A percentile compares a stretch with the other conserved stretches of the same genome.
phyloP scores from a whole-genome alignment of 495 filamentous ascomycete genomes.

The Hyaloscypha finlandica region DNA sequence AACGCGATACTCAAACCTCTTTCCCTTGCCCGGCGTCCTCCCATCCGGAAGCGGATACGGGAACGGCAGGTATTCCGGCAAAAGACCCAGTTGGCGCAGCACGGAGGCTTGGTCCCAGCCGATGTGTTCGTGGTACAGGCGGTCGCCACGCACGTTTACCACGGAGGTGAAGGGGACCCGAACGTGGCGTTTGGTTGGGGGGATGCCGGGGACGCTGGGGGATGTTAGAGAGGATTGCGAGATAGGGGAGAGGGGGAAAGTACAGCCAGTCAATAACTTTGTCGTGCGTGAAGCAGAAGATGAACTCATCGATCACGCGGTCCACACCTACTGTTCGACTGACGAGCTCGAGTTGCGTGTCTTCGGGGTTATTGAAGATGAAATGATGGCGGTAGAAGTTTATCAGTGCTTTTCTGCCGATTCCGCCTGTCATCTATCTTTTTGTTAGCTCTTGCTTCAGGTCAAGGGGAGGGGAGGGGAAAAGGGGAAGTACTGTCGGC shows the following conservation, averaged over 20 bases:
- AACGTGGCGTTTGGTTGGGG: slow-evolving; percentile 42
- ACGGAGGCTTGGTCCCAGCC: slow-evolving; percentile 89
- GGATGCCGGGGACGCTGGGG: slow-evolving; percentile 3
- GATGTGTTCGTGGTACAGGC: slow-evolving; percentile 79
- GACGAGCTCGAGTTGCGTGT: slow-evolving; percentile 67
- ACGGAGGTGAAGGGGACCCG: slow-evolving; percentile 75
- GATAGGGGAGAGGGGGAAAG: slow-evolving; percentile 16
- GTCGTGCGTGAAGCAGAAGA: slow-evolving; percentile 69
- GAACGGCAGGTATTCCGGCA: slow-evolving; percentile 61
- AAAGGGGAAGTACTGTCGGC: slow-evolving; percentile 39
- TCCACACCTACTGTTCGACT: slow-evolving; percentile 67
- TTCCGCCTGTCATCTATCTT: slow-evolving; percentile 60
- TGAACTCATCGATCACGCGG: slow-evolving; percentile 58
- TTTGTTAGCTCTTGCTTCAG: background rate
- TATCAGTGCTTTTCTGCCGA: slow-evolving; percentile 66
- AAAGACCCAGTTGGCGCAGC: slow-evolving; percentile 71
- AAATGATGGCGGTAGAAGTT: slow-evolving; percentile 77
- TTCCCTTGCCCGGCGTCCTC: slow-evolving; percentile 38
- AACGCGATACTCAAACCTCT: slow-evolving; percentile 59
- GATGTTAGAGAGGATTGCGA: slow-evolving; percentile 4
- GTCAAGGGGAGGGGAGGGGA: background rate
- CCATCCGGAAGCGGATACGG: slow-evolving; percentile 53
- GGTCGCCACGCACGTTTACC: slow-evolving; percentile 71
- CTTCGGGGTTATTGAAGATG: slow-evolving; percentile 67
- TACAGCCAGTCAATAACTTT: slow-evolving; percentile 74